These are phyloP conservation scores for Effrenium voratum DNA, from an alignment of 73 alveolate species.

Conservation along the genomic window DNA sequence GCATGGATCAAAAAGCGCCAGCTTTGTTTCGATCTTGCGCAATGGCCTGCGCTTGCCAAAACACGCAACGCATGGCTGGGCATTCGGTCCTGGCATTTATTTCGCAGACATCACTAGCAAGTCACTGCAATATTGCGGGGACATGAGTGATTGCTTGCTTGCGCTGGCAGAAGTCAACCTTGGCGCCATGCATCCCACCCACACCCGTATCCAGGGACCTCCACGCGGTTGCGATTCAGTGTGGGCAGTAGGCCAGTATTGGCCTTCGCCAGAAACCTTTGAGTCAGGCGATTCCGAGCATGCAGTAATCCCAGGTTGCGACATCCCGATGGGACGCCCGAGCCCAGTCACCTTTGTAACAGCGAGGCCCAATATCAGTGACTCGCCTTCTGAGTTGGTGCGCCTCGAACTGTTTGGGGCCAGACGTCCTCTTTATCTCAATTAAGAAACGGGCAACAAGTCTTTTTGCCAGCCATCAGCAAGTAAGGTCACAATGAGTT, in stretches of 20 bases:
- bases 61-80: not conserved
- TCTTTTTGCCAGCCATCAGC: too few species aligned
- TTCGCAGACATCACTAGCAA: not conserved
- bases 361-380: not conserved
- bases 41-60: not conserved
- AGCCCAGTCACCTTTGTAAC: not conserved
- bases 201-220: not conserved
- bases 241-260: not conserved
- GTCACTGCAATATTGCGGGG: not conserved
- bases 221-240: not conserved
- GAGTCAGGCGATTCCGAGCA: not conserved
- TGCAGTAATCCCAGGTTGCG: not conserved
- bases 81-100: not conserved
- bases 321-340: constrained; percentile 1
- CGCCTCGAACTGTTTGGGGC: too few species aligned
- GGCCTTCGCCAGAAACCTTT: not conserved
- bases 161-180: constrained; percentile 5
- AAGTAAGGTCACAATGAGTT: not conserved
- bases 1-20: not conserved
- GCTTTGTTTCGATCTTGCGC: constrained; percentile 3
- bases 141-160: not conserved
- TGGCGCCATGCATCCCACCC: not conserved
- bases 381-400: too few species aligned
- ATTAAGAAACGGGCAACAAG: too few species aligned
- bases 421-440: too few species aligned